Evolutionary conservation across 768 basidiomycete genomes (phyloP), one percentile per base, ranked within the genome.

Genomic region (Tylopilus intermedius): DNA sequence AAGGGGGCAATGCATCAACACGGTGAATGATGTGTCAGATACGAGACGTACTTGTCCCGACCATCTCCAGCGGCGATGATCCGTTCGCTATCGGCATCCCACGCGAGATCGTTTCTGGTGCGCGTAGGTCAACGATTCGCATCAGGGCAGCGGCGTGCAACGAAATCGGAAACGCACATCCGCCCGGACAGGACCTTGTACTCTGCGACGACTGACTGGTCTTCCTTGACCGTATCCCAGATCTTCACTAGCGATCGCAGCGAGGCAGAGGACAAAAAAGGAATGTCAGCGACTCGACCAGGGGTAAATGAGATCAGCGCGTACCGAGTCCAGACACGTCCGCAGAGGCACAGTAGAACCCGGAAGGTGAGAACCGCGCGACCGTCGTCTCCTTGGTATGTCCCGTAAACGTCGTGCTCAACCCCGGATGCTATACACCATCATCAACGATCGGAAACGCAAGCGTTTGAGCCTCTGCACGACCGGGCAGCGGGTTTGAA

Each of bases 61-160:
- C 94, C 94, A 58, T 95, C 91, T 49, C 95, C 95, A 11, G 90
- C 94, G 7, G 87, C 90, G 45, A 97, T 88, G 52, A 98, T 88
- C n/a, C 95, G 80, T 67, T 96, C 95, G 64, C 88, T 91, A 69
- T 97, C 95, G 1, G 88, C 89, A 63, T 97, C 95, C 95, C 95
- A 98, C 10, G 86, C 87, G 21, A 98, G 79, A 71, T 97, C 95
- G 60, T 94, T 94, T 58, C 94, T 92, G 58, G 8, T n/a, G 45
- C 9, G 26, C 4, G 11, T 24, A 24, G 9, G 29, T 27, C 18
- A 21, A 33, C 46, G n/a, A 9, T 40, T 44, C 39, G 2, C 22
- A 41, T 53, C 11, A 41, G 35, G 8, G n/a, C 33, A 26, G 14
- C 26, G 27, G 38, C 3, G 8, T 10, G 18, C 8, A 3, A 32